These are phyloP conservation scores for Sclerotinia nivalis DNA, from an alignment of 2,329 filamentous ascomycete species.

Conservation along the genomic window DNA sequence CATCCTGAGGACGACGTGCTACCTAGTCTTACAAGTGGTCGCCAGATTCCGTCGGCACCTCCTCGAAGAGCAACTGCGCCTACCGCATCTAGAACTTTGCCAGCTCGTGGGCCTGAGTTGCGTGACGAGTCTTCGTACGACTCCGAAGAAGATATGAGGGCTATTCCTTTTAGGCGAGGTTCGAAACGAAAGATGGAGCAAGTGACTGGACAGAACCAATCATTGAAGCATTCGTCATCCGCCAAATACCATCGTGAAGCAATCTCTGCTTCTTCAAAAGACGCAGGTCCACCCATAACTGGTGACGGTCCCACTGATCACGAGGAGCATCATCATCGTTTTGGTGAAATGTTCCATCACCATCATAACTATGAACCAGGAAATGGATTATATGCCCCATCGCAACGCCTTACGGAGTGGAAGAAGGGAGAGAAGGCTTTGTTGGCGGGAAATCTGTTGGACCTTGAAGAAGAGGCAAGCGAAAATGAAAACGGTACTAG, in stretches of 20 bases:
- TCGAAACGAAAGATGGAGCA: slow-evolving; percentile 38
- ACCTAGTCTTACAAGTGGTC: slow-evolving; percentile 6
- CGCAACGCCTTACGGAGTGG: slow-evolving; percentile 70
- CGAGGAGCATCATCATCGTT: slow-evolving; percentile 33
- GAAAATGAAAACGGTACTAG: slow-evolving; percentile 50
- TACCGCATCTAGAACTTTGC: neutral
- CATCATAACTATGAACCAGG: slow-evolving; percentile 44
- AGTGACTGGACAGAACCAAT: slow-evolving; percentile 34
- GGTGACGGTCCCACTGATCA: neutral
- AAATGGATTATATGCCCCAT: slow-evolving; percentile 58
- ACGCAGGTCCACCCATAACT: slow-evolving; percentile 29
- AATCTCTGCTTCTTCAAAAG: slow-evolving; percentile 33
- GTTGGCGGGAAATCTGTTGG: slow-evolving; percentile 59
- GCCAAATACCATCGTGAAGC: slow-evolving; percentile 24
- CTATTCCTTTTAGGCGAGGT: slow-evolving; percentile 34
- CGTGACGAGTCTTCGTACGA: slow-evolving; percentile 14
- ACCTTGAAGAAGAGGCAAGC: slow-evolving; percentile 51
- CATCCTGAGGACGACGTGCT: slow-evolving; percentile 36
- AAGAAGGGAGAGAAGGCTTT: slow-evolving; percentile 65
- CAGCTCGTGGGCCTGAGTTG: neutral
- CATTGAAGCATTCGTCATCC: slow-evolving; percentile 24
- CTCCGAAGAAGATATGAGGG: slow-evolving; percentile 20
- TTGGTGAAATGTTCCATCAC: slow-evolving; percentile 39
- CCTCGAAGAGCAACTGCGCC: slow-evolving; percentile 11
- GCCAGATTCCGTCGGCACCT: neutral